Conservation (phyloP, 2,329 filamentous ascomycete genomes). For the Penicillium frequentans region DNA sequence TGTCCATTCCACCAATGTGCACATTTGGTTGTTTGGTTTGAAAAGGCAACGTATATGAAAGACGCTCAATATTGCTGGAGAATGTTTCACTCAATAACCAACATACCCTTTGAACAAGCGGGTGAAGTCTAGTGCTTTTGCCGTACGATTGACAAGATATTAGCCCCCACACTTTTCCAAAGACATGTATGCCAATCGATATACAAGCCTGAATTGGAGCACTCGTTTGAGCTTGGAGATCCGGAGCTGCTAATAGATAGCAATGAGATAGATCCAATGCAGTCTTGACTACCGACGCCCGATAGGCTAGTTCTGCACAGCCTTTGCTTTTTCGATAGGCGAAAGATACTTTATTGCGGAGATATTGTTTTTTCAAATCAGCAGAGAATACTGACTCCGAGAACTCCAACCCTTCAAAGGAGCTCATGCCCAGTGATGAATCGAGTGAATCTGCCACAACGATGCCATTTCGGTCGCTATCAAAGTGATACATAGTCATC, state of each 20-base stretch:
- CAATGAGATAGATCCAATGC: conserved; percentile 79
- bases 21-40: conserved; percentile 79
- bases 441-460: conserved; percentile 85
- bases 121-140: conserved; percentile 76
- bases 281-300: conserved; percentile 67
- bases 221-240: conserved; percentile 76
- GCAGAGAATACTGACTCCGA: conserved; percentile 83
- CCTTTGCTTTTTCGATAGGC: conserved; percentile 77
- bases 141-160: conserved; percentile 84
- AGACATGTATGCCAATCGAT: conserved; percentile 87
- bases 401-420: conserved; percentile 82
- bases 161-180: conserved; percentile 80
- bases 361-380: conserved; percentile 79
- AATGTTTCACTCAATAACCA: conserved; percentile 80
- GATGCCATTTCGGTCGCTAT: conserved; percentile 75
- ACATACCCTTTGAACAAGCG: conserved; percentile 86
- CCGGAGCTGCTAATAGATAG: conserved; percentile 81
- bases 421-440: conserved; percentile 69
- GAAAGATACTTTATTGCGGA: conserved; percentile 79
- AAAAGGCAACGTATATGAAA: conserved; percentile 78
- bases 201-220: conserved; percentile 86
- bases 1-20: conserved; percentile 68
- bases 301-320: conserved; percentile 75
- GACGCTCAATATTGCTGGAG: conserved; percentile 78
- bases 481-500: conserved; percentile 69